Evolutionary conservation across 2,329 filamentous ascomycete species (phyloP), one percentile per base, ranked within the genome.

Genomic region (Microsporum ferrugineum): DNA sequence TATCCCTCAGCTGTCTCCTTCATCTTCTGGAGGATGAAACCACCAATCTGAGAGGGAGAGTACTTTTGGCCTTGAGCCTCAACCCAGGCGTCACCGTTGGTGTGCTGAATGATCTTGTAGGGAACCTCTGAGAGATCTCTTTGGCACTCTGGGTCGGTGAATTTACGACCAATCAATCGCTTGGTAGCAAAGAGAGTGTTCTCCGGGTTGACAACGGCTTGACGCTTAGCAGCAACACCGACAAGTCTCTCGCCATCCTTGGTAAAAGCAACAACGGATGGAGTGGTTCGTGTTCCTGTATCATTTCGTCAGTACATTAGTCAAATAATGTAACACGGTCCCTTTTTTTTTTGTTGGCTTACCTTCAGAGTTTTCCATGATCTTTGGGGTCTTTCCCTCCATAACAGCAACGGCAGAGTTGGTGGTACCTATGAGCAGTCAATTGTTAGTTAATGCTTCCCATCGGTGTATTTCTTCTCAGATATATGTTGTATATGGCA

Each of bases 141-240:
- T 83, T 97, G 92, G 63, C 95, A 90, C 82, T 97, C 92, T 67
- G 81, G 75, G 71, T 97, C 92, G 76, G 84, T 90, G 83, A 92
- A 97, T 82, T 96, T 96, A 76, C 92, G 89, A 73, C 92, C 92
- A 77, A 97, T 96, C 76, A 97, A 86, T 84, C 92, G 90, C 87
- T 97, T 97, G 68, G 92, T 96, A 76, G 91, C 92, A 77, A 96
- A 97, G 63, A 97, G 86, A 62, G 92, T 97, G 83, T 96, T 96
- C 79, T 96, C 91, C 64, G 92, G 92, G 83, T 97, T 97, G 72
- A 97, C 91, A 70, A 96, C 92, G 66, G 91, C 92, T 81, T 97
- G 92, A 73, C 91, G 91, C 85, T 97, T 97, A 71, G 92, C 92
- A 65, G 92, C 90, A 68, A 96, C 91, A 88, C 92, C 92, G 68